These are phyloP conservation scores for Phyllosticta citribraziliensis DNA, from an alignment of 2,329 filamentous ascomycete species.

Conservation along the genomic window DNA sequence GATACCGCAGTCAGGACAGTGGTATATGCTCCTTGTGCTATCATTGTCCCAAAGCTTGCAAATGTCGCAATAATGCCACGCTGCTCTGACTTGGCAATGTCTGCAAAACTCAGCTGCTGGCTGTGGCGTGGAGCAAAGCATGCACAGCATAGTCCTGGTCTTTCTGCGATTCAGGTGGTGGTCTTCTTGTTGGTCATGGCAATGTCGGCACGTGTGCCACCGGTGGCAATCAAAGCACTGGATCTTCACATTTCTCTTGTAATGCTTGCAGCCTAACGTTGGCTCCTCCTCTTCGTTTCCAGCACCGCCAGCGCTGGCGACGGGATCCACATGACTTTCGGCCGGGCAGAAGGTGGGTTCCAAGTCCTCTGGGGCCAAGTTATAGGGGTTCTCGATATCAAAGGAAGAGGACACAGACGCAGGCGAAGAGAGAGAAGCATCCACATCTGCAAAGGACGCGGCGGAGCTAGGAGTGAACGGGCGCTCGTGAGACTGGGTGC, in stretches of 20 bases:
- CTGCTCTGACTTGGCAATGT: constrained; percentile 65
- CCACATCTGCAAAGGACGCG: constrained; percentile 23
- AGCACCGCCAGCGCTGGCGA: constrained; percentile 38
- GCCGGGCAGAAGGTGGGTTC: constrained; percentile 5
- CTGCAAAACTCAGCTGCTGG: constrained; percentile 68
- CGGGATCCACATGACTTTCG: constrained; percentile 24
- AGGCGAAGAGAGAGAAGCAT: constrained; percentile 24
- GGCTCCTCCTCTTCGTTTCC: constrained; percentile 38
- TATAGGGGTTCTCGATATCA: constrained; percentile 26
- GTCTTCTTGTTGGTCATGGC: constrained; percentile 75
- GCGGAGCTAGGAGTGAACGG: constrained; percentile 28
- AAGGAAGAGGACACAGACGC: constrained; percentile 24
- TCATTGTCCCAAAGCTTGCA: constrained; percentile 98
- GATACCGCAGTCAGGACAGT: constrained; percentile 92
- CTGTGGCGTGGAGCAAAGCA: constrained; percentile 84
- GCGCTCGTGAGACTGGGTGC: constrained; percentile 28
- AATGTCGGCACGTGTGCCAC: constrained; percentile 94
- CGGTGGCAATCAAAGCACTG: constrained; percentile 82
- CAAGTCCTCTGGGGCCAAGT: constrained; percentile 16
- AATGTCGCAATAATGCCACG: constrained; percentile 85
- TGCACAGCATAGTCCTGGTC: constrained; percentile 94
- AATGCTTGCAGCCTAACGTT: constrained; percentile 75
- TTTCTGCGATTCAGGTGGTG: constrained; percentile 70
- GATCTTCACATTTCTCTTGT: constrained; percentile 89
- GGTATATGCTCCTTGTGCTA: constrained; percentile 82